Evolutionary conservation across 257 asterid species (phyloP).

Genomic region (Paulownia fortunei): DNA sequence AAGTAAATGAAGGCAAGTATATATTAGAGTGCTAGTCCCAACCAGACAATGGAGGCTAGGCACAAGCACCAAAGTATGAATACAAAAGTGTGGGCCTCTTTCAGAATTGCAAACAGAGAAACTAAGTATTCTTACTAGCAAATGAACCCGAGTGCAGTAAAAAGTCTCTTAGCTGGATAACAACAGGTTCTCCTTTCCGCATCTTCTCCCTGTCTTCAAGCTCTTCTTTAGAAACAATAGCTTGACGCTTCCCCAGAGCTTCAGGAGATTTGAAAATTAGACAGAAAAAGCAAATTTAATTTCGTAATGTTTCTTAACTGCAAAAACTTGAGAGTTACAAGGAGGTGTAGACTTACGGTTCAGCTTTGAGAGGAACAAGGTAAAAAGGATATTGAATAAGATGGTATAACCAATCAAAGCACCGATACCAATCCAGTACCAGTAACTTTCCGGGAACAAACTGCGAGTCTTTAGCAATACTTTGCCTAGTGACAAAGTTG

Average conservation of each 20-base stretch:
- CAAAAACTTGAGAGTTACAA: slow-evolving; percentile 19
- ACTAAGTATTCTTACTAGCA: slow-evolving; percentile 59
- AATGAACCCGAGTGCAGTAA: slow-evolving; percentile 86
- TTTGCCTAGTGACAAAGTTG: slow-evolving; percentile 70
- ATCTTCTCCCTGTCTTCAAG: slow-evolving; percentile 63
- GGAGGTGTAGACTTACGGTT: slow-evolving; percentile 65
- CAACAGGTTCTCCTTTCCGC: slow-evolving; percentile 69
- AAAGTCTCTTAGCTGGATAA: slow-evolving; percentile 80
- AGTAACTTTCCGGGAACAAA: slow-evolving; percentile 78
- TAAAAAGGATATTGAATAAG: slow-evolving; percentile 81
- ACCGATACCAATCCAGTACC: slow-evolving; percentile 98
- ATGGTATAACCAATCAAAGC: slow-evolving; percentile 84
- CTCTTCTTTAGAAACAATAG: slow-evolving; percentile 76
- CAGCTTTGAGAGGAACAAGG: slow-evolving; percentile 73
- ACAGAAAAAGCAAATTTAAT: slow-evolving; percentile 10
- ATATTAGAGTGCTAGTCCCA: slow-evolving; percentile 18
- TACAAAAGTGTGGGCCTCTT: neutral
- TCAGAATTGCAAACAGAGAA: slow-evolving; percentile 8
- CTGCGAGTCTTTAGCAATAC: slow-evolving; percentile 85
- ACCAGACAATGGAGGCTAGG: neutral
- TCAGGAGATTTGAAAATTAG: slow-evolving; percentile 32
- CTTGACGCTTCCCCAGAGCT: slow-evolving; percentile 90
- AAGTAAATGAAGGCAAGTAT: slow-evolving; percentile 9
- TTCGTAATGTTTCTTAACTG: slow-evolving; percentile 18
- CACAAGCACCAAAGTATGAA: slow-evolving; percentile 21